phyloP scores from a whole-genome alignment of 2,329 filamentous ascomycete genomes.

The Calonectria hawksworthii region DNA sequence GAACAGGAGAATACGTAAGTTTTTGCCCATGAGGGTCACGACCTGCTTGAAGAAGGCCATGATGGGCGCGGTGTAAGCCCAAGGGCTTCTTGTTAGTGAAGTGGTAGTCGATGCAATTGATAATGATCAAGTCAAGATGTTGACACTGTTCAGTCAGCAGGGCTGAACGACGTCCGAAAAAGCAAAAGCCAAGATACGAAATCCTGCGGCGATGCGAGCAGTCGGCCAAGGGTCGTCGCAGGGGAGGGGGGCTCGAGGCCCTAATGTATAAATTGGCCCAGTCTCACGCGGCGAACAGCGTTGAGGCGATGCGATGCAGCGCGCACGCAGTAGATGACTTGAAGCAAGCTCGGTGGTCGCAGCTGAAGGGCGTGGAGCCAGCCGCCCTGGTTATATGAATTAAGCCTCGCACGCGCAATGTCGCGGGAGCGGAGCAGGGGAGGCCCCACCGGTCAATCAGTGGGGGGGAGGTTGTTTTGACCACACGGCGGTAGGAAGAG shows the following conservation, averaged over 20 bases:
- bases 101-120: neutral
- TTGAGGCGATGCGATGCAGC: neutral
- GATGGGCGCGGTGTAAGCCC: constrained; percentile 29
- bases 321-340: neutral
- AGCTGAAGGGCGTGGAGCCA: neutral
- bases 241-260: neutral
- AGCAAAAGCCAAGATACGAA: neutral
- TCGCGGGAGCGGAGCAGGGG: constrained; percentile 6
- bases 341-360: neutral
- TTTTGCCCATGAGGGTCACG: constrained; percentile 73
- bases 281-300: neutral
- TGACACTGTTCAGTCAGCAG: neutral
- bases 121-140: neutral
- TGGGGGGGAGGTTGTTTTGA: constrained; percentile 12
- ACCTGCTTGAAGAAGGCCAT: constrained; percentile 71
- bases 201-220: neutral
- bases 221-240: neutral
- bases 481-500: neutral
- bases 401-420: neutral
- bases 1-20: constrained; percentile 69
- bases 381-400: constrained; percentile 18
- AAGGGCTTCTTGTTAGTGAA: constrained; percentile 7
- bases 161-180: neutral
- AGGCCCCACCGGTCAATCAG: neutral
- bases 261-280: neutral